These are phyloP conservation scores for Leishmania mexicana DNA, from an alignment of 208 protist species.

Conservation along the genomic window DNA sequence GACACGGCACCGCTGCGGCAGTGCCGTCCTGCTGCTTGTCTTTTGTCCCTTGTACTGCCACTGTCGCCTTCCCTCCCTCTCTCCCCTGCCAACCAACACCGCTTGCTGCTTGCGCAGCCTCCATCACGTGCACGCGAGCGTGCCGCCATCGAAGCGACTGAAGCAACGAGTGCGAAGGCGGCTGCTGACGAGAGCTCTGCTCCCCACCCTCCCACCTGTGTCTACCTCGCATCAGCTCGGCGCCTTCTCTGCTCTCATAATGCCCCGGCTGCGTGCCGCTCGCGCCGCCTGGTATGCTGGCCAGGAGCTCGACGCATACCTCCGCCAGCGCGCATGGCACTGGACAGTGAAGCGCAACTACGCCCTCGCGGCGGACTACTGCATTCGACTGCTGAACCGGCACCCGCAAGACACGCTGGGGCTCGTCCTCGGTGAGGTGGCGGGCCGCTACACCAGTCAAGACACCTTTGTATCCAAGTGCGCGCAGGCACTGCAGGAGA, in stretches of 20 bases:
- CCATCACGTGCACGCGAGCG: not conserved
- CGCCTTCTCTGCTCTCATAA: not conserved
- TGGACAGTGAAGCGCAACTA: constrained; percentile 60
- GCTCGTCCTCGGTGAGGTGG: constrained; percentile 67
- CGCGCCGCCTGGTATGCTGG: constrained; percentile 43
- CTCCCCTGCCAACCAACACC: not conserved
- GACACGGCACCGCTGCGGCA: no score
- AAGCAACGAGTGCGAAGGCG: not conserved
- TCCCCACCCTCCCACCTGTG: not conserved
- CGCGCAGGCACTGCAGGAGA: constrained; percentile 40
- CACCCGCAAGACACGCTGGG: constrained; percentile 55
- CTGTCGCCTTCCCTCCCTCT: not conserved
- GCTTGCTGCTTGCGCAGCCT: not conserved
- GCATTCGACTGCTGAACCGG: constrained; percentile 76
- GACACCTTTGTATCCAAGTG: constrained; percentile 61
- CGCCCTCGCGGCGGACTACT: constrained; percentile 82
- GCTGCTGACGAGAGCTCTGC: not conserved
- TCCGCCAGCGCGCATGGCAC: constrained; percentile 70
- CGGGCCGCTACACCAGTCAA: constrained; percentile 51
- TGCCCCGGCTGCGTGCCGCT: constrained; percentile 49
- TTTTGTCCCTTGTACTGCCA: not conserved
- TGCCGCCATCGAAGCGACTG: not conserved
- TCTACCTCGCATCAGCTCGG: not conserved
- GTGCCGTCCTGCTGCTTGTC: not conserved
- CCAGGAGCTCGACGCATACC: constrained; percentile 59